A percentile compares a stretch with the other conserved stretches of the same genome.
phyloP scores from a whole-genome alignment of 192 early-diverging fungal genomes.

The Coemansia sp. region DNA sequence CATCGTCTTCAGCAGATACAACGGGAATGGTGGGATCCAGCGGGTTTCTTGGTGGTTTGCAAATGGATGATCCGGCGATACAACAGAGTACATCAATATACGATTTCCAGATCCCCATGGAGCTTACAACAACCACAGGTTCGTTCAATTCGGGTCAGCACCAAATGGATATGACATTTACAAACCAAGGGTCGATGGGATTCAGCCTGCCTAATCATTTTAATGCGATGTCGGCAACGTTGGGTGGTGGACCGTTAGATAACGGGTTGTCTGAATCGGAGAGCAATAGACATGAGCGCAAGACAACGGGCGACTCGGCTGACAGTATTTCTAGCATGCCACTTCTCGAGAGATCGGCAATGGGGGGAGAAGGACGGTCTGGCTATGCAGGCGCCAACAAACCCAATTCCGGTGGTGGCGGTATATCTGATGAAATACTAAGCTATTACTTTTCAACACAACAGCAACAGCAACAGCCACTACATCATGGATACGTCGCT shows the following conservation, averaged over 20 bases:
- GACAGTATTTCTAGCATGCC: slow-evolving; percentile 37
- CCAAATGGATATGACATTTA: neutral
- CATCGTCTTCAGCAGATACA: neutral
- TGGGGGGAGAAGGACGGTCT: neutral
- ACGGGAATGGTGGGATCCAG: neutral
- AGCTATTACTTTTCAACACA: neutral
- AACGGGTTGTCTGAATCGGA: neutral
- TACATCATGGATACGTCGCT: too few relatives aligned
- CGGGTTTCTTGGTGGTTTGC: neutral
- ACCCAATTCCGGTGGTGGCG: neutral
- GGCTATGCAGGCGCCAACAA: neutral
- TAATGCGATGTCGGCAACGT: too few relatives aligned
- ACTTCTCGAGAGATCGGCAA: slow-evolving; percentile 25
- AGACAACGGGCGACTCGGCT: slow-evolving; percentile 5
- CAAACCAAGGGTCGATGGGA: neutral
- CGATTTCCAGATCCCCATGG: too few relatives aligned
- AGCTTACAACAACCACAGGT: too few relatives aligned
- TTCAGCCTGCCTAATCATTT: neutral
- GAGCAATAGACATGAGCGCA: neutral
- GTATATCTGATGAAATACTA: neutral
- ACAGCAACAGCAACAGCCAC: slow-evolving; percentile 10
- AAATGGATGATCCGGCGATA: neutral
- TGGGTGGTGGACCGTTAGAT: neutral
- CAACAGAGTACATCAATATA: too few relatives aligned
- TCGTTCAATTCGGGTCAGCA: neutral